These are phyloP conservation scores for Tulasnella calospora DNA, from an alignment of 768 basidiomycete species.

Conservation along the genomic window DNA sequence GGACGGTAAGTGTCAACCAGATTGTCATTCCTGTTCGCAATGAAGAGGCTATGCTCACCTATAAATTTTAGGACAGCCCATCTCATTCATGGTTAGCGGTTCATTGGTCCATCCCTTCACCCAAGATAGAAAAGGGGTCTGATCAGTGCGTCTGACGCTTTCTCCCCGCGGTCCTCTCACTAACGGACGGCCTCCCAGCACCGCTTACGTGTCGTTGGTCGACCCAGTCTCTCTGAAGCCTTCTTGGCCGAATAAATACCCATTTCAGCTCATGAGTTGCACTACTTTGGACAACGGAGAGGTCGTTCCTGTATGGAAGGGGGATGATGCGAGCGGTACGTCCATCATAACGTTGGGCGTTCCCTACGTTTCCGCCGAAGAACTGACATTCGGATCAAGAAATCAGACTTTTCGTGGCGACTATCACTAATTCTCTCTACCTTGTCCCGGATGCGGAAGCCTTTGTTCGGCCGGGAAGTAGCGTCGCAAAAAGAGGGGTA, in stretches of 20 bases:
- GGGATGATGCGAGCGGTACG: background rate
- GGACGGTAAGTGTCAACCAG: background rate
- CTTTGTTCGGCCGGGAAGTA: fast-evolving
- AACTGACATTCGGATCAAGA: no score
- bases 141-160: background rate
- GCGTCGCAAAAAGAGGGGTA: no score
- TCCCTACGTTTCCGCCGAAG: no score
- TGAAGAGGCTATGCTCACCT: no score
- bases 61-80: background rate
- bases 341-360: background rate
- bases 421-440: no score
- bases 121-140: background rate
- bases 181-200: no score
- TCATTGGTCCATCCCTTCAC: background rate
- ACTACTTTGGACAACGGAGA: background rate
- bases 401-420: no score
- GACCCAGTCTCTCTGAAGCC: background rate
- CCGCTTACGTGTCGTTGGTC: no score
- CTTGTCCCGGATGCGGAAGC: no score
- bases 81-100: background rate
- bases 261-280: background rate
- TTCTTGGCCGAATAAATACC: background rate
- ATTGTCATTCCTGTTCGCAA: no score
- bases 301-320: background rate
- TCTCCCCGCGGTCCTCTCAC: background rate